A percentile compares a stretch with the other conserved stretches of the same genome.
phyloP scores from a whole-genome alignment of 2,329 filamentous ascomycete species.

The Diaporthe longicolla region DNA sequence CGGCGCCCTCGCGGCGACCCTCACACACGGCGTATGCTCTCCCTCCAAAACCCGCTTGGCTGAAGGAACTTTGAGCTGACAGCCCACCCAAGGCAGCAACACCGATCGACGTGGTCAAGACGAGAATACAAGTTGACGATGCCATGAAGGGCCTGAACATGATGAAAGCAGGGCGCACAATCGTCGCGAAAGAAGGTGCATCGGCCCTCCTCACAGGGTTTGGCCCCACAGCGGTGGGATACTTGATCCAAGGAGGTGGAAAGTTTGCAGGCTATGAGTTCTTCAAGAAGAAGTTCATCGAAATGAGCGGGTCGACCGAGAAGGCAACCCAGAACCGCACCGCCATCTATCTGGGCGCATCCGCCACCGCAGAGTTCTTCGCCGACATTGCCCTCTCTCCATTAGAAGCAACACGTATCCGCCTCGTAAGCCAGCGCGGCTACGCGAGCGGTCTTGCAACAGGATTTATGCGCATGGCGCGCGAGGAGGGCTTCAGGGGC shows the following conservation, averaged over 20 bases:
- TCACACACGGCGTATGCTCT: slow-evolving; percentile 63
- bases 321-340: slow-evolving; percentile 61
- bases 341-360: slow-evolving; percentile 79
- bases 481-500: slow-evolving; percentile 81
- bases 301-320: slow-evolving; percentile 70
- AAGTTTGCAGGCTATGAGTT: slow-evolving; percentile 95
- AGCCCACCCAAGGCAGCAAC: slow-evolving; percentile 62
- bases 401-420: slow-evolving; percentile 84
- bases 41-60: not conserved
- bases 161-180: slow-evolving; percentile 82
- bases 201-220: slow-evolving; percentile 86
- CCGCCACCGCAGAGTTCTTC: slow-evolving; percentile 78
- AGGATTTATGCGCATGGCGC: slow-evolving; percentile 82
- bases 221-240: slow-evolving; percentile 87
- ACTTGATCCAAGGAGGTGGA: slow-evolving; percentile 90
- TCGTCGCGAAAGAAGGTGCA: slow-evolving; percentile 84
- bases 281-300: slow-evolving; percentile 92
- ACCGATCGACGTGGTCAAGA: slow-evolving; percentile 83
- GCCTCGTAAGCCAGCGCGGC: slow-evolving; percentile 84
- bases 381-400: slow-evolving; percentile 89
- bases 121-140: slow-evolving; percentile 91
- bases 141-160: slow-evolving; percentile 87
- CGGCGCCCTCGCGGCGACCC: slow-evolving; percentile 66
- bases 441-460: slow-evolving; percentile 80
- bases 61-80: not conserved